phyloP scores from a whole-genome alignment of 768 basidiomycete species.

The Phlebiopsis flavidoalba region DNA sequence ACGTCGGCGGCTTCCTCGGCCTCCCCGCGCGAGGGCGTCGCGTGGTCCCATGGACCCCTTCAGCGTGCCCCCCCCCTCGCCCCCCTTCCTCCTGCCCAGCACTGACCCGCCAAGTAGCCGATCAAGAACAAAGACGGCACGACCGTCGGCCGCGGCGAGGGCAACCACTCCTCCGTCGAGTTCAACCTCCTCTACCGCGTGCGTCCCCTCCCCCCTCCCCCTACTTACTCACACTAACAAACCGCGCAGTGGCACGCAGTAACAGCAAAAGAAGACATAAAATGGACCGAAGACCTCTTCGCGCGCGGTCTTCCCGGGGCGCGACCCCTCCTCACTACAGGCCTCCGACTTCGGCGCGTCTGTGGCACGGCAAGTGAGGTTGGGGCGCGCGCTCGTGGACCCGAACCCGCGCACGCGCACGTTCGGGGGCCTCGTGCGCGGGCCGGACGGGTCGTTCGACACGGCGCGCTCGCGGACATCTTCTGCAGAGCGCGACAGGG shows the following conservation, averaged over 20 bases:
- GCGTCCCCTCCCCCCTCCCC: conserved; percentile 11
- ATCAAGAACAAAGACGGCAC: conserved; percentile 16
- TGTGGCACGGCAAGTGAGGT: conserved; percentile 5
- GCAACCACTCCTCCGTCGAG: conserved; percentile 73
- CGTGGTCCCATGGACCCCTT: conserved; percentile 50
- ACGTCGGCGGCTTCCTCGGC: conserved; percentile 54
- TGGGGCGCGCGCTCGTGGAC: conserved; percentile 15
- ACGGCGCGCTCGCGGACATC: conserved; percentile 38
- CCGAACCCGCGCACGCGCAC: conserved; percentile 23
- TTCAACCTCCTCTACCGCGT: conserved; percentile 53
- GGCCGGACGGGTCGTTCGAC: conserved; percentile 40
- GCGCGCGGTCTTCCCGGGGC: conserved; percentile 19
- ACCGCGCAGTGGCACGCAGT: conserved; percentile 28
- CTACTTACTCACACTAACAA: conserved; percentile 14
- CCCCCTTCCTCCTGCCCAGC: background rate
- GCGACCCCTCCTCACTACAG: conserved; percentile 20
- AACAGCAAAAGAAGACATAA: conserved; percentile 24
- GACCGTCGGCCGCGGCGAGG: conserved; percentile 45
- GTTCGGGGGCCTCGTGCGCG: conserved; percentile 28
- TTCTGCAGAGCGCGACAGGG: conserved; percentile 43
- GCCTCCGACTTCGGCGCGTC: conserved; percentile 18
- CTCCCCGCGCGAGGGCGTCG: conserved; percentile 43
- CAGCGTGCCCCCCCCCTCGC: conserved; percentile 25
- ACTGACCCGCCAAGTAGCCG: conserved; percentile 10
- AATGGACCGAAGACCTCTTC: conserved; percentile 30